Percentiles rank a stretch among this genome's conserved stretches.
phyloP scores from a whole-genome alignment of 1,284 basidiomycete genomes.

The Boletellus deceptivus region DNA sequence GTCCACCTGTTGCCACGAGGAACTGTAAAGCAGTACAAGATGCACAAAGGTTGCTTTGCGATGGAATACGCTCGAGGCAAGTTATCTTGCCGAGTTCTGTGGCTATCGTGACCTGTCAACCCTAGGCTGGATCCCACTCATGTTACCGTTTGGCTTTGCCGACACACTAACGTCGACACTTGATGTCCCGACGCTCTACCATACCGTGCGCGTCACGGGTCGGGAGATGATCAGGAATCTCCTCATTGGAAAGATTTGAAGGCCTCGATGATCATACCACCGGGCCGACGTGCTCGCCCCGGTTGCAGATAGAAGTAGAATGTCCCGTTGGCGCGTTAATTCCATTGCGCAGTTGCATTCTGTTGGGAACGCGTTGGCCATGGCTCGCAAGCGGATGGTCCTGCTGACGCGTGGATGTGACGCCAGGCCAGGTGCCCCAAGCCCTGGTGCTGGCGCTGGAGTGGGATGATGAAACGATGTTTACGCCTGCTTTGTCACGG shows the following conservation, averaged over 20 bases:
- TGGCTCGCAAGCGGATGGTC: too few species aligned
- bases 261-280: not conserved
- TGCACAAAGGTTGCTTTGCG: slow-evolving; percentile 94
- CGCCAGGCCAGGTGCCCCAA: not conserved
- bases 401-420: too few species aligned
- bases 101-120: not conserved
- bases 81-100: slow-evolving; percentile 19
- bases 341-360: not conserved
- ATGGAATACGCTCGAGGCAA: slow-evolving; percentile 91
- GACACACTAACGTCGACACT: slow-evolving; percentile 88
- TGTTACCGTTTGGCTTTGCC: slow-evolving; percentile 91
- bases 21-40: slow-evolving; percentile 93
- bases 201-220: slow-evolving; percentile 77
- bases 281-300: not conserved
- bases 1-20: slow-evolving; percentile 83
- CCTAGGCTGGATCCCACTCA: slow-evolving; percentile 85
- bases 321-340: not conserved
- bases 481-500: too few species aligned
- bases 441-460: not conserved
- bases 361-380: too few species aligned
- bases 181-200: slow-evolving; percentile 80
- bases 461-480: too few species aligned
- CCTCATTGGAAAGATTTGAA: slow-evolving; percentile 82
- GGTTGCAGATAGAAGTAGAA: slow-evolving; percentile 6
- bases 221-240: slow-evolving; percentile 83